phyloP scores from a whole-genome alignment of 106 monocot genomes.

The Narthecium ossifragum region DNA sequence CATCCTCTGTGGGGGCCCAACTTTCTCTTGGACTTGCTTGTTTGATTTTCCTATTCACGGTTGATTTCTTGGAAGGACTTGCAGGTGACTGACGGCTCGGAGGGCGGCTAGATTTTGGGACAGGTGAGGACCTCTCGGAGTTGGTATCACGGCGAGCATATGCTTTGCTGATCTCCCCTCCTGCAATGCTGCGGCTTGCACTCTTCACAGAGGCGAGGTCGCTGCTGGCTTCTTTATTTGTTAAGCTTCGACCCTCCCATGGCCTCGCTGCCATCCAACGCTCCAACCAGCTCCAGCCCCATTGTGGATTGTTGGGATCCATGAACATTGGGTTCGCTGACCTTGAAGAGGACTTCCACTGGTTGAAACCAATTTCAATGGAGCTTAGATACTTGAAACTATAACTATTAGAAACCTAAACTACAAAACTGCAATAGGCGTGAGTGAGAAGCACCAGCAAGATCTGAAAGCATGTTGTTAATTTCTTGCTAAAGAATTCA shows the following conservation, averaged over 20 bases:
- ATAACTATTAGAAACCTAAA: too few species aligned
- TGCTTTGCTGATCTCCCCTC: constrained; percentile 16
- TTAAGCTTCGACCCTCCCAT: constrained; percentile 41
- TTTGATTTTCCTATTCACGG: constrained; percentile 4
- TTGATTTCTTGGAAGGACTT: constrained; percentile 35
- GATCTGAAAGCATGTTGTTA: too few species aligned
- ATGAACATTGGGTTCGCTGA: constrained; percentile 47
- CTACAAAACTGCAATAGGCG: too few species aligned
- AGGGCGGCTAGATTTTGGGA: constrained; percentile 18
- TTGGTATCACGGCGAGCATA: constrained; percentile 18
- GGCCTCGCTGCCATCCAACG: constrained; percentile 88
- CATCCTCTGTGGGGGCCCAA: constrained; percentile 13
- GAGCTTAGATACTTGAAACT: too few species aligned
- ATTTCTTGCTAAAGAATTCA: too few species aligned
- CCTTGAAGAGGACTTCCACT: constrained; percentile 71
- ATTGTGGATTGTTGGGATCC: constrained; percentile 58
- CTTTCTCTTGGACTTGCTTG: constrained; percentile 26
- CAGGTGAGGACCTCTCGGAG: constrained; percentile 4
- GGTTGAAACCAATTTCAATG: not conserved
- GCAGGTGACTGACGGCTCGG: constrained; percentile 43
- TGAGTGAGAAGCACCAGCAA: too few species aligned
- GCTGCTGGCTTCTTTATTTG: constrained; percentile 25
- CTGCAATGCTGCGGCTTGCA: constrained; percentile 8
- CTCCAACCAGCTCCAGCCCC: constrained; percentile 99
- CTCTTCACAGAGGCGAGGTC: constrained; percentile 25